Conservation (phyloP, 2,329 filamentous ascomycete genomes). For the Alternaria gaisen region DNA sequence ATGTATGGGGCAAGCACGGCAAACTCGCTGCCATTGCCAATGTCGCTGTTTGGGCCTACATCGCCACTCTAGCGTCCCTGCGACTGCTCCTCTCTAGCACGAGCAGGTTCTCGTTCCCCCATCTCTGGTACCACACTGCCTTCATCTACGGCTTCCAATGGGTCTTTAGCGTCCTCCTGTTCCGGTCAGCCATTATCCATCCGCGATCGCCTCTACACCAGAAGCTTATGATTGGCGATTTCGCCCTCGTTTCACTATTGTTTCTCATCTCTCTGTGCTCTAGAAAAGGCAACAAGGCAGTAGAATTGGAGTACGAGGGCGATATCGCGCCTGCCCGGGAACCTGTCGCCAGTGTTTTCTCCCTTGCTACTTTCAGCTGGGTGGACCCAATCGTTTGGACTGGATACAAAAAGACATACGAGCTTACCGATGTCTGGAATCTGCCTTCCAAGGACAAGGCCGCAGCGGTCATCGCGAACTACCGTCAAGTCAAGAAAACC, state of each 20-base stretch:
- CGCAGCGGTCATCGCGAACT: conserved; percentile 78
- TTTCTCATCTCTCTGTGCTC: conserved; percentile 80
- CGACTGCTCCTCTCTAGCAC: conserved; percentile 71
- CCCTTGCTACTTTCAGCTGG: conserved; percentile 88
- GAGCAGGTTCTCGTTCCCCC: conserved; percentile 71
- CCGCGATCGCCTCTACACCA: conserved; percentile 70
- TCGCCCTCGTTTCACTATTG: conserved; percentile 76
- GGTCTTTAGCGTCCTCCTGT: conserved; percentile 77
- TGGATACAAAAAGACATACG: conserved; percentile 84
- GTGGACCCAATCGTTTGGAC: conserved; percentile 88
- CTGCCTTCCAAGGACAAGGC: conserved; percentile 88
- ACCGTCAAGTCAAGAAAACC: conserved; percentile 85
- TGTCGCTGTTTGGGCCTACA: conserved; percentile 81
- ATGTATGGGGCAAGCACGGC: conserved; percentile 67
- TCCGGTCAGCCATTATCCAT: conserved; percentile 86
- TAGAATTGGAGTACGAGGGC: conserved; percentile 88
- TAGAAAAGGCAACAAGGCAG: conserved; percentile 89
- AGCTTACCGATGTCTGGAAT: conserved; percentile 91
- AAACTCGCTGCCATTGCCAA: conserved; percentile 70
- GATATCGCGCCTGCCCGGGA: conserved; percentile 87
- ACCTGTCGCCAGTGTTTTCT: conserved; percentile 86
- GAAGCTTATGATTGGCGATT: conserved; percentile 75
- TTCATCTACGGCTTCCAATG: conserved; percentile 83
- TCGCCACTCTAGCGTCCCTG: conserved; percentile 74
- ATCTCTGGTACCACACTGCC: conserved; percentile 93